These are phyloP conservation scores for Malania oleifera DNA, from an alignment of 164 flowering plant genomes.

Conservation along the genomic window DNA sequence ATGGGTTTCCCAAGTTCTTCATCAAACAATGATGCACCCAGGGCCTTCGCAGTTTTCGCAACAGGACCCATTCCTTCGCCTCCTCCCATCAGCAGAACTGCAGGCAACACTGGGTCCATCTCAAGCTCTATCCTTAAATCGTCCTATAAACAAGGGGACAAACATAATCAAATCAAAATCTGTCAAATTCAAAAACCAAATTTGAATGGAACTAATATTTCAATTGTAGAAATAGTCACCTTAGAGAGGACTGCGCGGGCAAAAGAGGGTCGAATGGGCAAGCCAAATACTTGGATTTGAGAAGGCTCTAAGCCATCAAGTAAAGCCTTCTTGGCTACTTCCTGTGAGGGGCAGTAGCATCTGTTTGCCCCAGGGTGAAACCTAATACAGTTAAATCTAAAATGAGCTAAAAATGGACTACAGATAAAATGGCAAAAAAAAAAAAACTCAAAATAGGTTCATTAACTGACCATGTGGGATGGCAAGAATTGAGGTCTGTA, in stretches of 20 bases:
- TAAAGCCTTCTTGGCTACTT: conserved; percentile 82
- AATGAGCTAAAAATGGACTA: not conserved
- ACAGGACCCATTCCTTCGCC: conserved; percentile 99
- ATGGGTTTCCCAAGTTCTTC: conserved; percentile 54
- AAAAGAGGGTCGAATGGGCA: conserved; percentile 90
- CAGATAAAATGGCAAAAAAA: not conserved
- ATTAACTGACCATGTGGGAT: conserved; percentile 74
- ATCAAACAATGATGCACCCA: conserved; percentile 65
- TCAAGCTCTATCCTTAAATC: conserved; percentile 70
- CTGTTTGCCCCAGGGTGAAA: conserved; percentile 82
- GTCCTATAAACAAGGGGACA: conserved; percentile 34
- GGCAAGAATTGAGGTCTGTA: conserved; percentile 90
- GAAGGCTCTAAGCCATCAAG: conserved; percentile 68
- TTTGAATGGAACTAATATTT: not conserved
- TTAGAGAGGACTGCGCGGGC: conserved; percentile 64
- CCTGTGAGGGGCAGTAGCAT: conserved; percentile 92
- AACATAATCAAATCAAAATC: not conserved
- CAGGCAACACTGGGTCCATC: conserved; percentile 79
- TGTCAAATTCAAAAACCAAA: not conserved
- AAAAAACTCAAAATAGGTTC: not conserved
- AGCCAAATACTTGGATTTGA: conserved; percentile 76
- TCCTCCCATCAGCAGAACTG: conserved; percentile 95
- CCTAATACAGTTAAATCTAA: conserved; percentile 42
- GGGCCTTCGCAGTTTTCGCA: conserved; percentile 80
- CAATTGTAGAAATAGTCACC: conserved; percentile 29